Evolutionary conservation across 371 early-diverging fungal genomes (phyloP), one percentile per base, ranked within the genome.

Genomic region (Nematocida ausubeli): DNA sequence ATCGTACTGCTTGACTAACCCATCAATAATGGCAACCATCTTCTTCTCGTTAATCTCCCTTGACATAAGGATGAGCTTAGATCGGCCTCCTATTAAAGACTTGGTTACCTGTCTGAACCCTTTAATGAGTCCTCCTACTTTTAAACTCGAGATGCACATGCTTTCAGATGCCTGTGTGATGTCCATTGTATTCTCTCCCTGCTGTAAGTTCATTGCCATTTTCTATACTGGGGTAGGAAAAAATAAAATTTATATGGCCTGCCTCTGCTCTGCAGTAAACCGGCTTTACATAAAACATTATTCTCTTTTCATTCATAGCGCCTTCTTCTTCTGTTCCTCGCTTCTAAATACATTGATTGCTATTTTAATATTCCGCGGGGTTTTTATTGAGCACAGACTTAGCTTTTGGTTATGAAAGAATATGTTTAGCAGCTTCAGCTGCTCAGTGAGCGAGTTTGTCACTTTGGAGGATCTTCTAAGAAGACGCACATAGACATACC

Each of bases 41-140:
- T 72, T 47, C 24, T 49, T 62, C 42, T 72, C 34, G 30, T 72
- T 60, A 9, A 72, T 72, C 16, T 35, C 55, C 24, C 34, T 62
- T 6, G 73, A 62, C 64, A 72, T 35, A 64, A 72, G 22, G 47
- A 72, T 19, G 9, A 72, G 26, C 37, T 72, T 60, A 34, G 73
- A 37, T 63, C 73, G 64, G 19, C 40, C 40, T 30, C 63, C 40
- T 22, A 72, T 72, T n/a, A 72, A 64, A 16, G 73, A 72, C 60
- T 72, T 72, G 32, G 73, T 72, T 24, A 72, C 73, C 35, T 72
- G 73, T 54, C 73, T 72, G 9, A 72, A 63, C 19, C 73, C 73
- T 34, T 72, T 72, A 2, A 47, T 52, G 5, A 72, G 6, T 42
- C 57, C 73, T 49, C 63, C 73, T 35, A 37, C 73, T 63, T 72